phyloP scores from a whole-genome alignment of 371 early-diverging fungal species.

The Rhizopus microsporus region DNA sequence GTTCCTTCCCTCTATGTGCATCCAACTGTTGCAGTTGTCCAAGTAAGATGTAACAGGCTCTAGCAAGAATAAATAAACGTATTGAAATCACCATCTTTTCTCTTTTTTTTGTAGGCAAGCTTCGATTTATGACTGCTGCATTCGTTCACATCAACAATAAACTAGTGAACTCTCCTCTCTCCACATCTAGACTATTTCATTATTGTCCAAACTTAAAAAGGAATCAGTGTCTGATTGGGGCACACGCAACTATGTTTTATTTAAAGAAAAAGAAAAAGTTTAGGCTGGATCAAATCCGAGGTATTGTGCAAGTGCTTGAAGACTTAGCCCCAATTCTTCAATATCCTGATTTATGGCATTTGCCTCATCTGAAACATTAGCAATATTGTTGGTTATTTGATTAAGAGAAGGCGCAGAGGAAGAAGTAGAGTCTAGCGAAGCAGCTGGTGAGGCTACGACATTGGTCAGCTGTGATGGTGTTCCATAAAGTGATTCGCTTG shows the following conservation, averaged over 20 bases:
- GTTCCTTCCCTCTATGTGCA: too few species aligned
- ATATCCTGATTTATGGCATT: constrained; percentile 41
- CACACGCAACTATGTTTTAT: background rate
- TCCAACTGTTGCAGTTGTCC: too few species aligned
- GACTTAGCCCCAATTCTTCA: constrained; percentile 35
- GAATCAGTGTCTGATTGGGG: background rate
- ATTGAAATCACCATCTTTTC: too few species aligned
- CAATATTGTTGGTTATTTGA: constrained; percentile 27
- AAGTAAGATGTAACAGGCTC: too few species aligned
- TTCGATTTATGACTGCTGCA: too few species aligned
- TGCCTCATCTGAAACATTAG: constrained; percentile 25
- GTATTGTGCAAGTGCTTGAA: constrained; percentile 43
- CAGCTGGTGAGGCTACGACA: background rate
- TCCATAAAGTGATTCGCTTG: constrained; percentile 16
- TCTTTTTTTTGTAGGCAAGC: too few species aligned
- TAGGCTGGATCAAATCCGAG: constrained; percentile 41
- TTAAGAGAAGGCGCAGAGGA: constrained; percentile 9
- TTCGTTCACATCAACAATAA: too few species aligned
- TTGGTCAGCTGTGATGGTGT: constrained; percentile 4
- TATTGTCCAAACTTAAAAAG: too few species aligned
- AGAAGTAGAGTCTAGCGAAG: background rate
- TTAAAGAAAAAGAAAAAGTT: background rate
- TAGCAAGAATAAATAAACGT: too few species aligned
- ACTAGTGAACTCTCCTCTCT: background rate
- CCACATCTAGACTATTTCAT: background rate